Evolutionary conservation across 805 yeast genomes (phyloP).

Genomic region (Candida arabinofermentans): DNA sequence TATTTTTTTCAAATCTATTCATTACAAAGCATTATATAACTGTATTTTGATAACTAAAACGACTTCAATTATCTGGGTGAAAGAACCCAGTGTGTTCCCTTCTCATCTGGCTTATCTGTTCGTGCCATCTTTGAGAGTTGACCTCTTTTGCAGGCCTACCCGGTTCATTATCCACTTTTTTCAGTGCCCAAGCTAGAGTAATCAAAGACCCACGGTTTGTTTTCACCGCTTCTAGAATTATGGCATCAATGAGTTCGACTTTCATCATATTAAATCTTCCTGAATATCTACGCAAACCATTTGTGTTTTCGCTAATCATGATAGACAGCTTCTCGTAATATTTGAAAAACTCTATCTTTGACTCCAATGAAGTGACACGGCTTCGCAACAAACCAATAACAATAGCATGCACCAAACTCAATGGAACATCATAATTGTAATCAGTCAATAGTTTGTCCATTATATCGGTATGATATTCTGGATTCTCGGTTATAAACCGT

Average conservation of each 20-base stretch:
- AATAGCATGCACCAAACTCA: slow-evolving; percentile 21
- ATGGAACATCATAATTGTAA: slow-evolving; percentile 23
- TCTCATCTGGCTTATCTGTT: slow-evolving; percentile 20
- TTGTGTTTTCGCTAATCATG: slow-evolving; percentile 13
- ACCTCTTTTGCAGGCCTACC: slow-evolving; percentile 2
- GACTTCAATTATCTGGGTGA: slow-evolving; percentile 7
- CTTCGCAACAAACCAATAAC: slow-evolving; percentile 22
- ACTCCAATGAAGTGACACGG: slow-evolving; percentile 9
- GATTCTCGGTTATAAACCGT: slow-evolving; percentile 10
- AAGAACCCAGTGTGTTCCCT: slow-evolving; percentile 22
- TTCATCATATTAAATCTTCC: slow-evolving; percentile 13
- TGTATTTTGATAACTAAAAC: slow-evolving; percentile 28
- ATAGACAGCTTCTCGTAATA: slow-evolving; percentile 22
- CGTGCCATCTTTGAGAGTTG: slow-evolving; percentile 19
- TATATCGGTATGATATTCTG: slow-evolving; percentile 12
- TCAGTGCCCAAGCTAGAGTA: slow-evolving; percentile 25
- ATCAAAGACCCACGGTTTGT: slow-evolving; percentile 18
- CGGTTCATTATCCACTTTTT: slow-evolving; percentile 10
- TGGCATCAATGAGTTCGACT: slow-evolving; percentile 17
- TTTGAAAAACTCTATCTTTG: slow-evolving; percentile 18
- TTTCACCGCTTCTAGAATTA: slow-evolving; percentile 19
- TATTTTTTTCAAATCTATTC: no score
- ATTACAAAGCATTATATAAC: no score
- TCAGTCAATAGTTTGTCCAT: slow-evolving; percentile 15
- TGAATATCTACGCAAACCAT: slow-evolving; percentile 6